Evolutionary conservation across 495 filamentous ascomycete genomes (phyloP), one percentile per base, ranked within the genome.

Genomic region (Annulohypoxylon nitens): DNA sequence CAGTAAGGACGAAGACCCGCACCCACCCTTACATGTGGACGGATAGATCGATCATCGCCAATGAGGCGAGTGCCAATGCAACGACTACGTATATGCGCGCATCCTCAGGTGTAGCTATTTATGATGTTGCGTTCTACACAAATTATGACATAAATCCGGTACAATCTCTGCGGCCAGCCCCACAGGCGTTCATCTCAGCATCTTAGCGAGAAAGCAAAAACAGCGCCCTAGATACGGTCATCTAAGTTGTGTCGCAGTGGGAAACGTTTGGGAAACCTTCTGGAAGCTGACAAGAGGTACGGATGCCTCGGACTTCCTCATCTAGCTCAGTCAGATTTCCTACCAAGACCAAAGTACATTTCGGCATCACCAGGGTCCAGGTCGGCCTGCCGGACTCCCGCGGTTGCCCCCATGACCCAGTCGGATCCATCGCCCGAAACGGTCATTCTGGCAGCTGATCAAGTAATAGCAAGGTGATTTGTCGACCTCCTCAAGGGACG

Each of bases 361-460:
- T 59, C 58, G 59, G 61, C 47, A 51, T 58, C 51, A 43, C 39
- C 59, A 67, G 23, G 55, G 48, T 33, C 53, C 33, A 71, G 59
- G 51, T 61, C 64, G 66, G 60, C 68, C 54, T 43, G 64, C 41
- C 62, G 45, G 57, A 58, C 50, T 47, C 63, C 45, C 60, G 59
- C 39, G 18, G 18, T 33, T 64, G 63, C 50, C 59, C 63, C 57
- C 70, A 77, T 75, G 75, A 75, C 65, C 69, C 18, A 61, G 61
- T 50, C 55, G 18, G 61, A 74, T 69, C 70, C 74, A 71, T 69
- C 60, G 61, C 64, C 45, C 60, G 30, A 63, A 54, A 47, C 61
- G 16, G 69, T 39, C 34, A 50, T 64, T 58, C 33, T 66, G 50
- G 69, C 76, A 78, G 76, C 70, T 78, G 76, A 78, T 75, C 76